phyloP scores from a whole-genome alignment of 176 grass and related monocot species.

The Raddia guianensis region DNA sequence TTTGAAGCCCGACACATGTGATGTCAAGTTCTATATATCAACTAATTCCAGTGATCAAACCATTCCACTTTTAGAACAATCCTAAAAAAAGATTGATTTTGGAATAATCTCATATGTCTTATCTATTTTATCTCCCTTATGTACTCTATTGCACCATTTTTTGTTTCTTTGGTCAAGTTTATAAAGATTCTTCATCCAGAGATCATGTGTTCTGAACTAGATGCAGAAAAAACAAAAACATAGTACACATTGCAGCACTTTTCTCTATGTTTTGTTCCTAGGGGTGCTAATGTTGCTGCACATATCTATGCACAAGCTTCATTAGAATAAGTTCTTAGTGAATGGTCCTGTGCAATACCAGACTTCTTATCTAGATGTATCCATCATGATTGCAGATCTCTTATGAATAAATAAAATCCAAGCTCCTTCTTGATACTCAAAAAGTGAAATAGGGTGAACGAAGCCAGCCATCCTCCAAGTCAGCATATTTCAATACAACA shows the following conservation, averaged over 20 bases:
- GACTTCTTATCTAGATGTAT: neutral
- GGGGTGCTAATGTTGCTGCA: no score
- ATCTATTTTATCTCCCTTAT: neutral
- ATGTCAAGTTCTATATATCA: neutral
- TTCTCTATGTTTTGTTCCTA: neutral
- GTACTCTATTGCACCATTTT: neutral
- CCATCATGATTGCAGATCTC: neutral
- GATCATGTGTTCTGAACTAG: neutral
- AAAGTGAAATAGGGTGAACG: neutral
- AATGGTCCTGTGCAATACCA: neutral
- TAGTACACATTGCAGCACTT: neutral
- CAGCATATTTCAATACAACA: neutral
- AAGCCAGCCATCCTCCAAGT: neutral
- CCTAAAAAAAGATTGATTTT: neutral
- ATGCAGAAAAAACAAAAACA: neutral
- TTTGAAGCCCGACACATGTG: neutral
- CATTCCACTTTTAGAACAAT: neutral
- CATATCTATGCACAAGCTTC: no score
- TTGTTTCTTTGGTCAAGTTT: neutral
- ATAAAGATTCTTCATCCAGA: neutral
- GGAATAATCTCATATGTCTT: neutral
- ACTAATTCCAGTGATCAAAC: neutral
- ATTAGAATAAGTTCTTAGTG: no score
- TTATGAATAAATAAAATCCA: neutral
- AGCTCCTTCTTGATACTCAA: neutral